Percentiles rank a stretch among this genome's conserved stretches.
Conservation (phyloP, 106 monocot species). For the Posidonia australis region DNA sequence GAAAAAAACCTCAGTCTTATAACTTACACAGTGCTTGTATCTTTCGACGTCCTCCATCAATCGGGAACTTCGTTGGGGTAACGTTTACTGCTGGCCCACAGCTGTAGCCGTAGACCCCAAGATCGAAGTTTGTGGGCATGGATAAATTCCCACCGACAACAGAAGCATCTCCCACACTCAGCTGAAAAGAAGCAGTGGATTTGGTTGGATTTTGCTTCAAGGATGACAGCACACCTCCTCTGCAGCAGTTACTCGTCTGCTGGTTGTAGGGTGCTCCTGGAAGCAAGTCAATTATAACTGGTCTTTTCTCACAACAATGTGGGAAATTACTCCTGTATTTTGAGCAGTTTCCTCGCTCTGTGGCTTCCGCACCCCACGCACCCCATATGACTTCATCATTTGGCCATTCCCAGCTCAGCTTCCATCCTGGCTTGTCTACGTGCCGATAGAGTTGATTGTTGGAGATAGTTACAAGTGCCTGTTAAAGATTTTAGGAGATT, state of each 20-base stretch:
- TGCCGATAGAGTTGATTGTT: constrained; percentile 80
- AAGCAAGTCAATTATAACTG: constrained; percentile 54
- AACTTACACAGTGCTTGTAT: constrained; percentile 54
- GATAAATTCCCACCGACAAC: neutral
- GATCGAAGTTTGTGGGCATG: constrained; percentile 20
- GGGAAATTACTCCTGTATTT: constrained; percentile 29
- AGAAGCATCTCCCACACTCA: constrained; percentile 22
- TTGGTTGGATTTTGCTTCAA: constrained; percentile 26
- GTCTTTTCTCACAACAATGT: constrained; percentile 57
- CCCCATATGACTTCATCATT: constrained; percentile 58
- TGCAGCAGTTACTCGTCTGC: constrained; percentile 65
- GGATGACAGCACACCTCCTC: constrained; percentile 57
- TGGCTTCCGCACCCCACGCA: constrained; percentile 53
- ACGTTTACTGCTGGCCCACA: constrained; percentile 34
- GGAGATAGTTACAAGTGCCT: constrained; percentile 47
- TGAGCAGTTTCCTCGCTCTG: constrained; percentile 74
- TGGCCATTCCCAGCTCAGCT: constrained; percentile 55
- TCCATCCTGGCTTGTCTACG: constrained; percentile 75
- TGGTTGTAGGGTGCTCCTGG: constrained; percentile 49
- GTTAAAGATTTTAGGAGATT: too few species aligned
- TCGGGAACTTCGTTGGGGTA: constrained; percentile 28
- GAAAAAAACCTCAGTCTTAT: too few species aligned
- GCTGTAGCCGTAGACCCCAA: constrained; percentile 60
- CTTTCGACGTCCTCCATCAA: constrained; percentile 12
- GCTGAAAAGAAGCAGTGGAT: constrained; percentile 36